phyloP scores from a whole-genome alignment of 208 protist genomes.

The Novymonas esmeraldas region DNA sequence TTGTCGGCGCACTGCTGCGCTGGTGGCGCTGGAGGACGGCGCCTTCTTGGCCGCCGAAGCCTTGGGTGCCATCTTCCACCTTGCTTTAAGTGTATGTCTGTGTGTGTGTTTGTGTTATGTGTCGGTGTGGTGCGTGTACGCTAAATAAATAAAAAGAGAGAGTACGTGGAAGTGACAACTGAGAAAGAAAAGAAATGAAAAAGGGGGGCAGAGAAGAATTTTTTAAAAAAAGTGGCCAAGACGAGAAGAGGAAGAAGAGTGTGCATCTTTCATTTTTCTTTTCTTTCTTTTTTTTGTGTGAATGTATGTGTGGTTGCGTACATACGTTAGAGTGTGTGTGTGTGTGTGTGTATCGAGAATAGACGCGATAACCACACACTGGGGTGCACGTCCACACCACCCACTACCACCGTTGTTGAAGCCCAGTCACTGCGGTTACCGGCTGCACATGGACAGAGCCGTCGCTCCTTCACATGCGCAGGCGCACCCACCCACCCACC shows the following conservation, averaged over 20 bases:
- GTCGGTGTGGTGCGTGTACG: too few species aligned
- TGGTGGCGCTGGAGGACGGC: background rate
- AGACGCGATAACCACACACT: too few species aligned
- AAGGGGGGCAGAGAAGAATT: background rate
- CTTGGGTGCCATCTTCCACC: slow-evolving; percentile 18
- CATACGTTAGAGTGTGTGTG: background rate
- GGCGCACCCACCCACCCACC: too few species aligned
- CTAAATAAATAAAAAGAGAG: background rate
- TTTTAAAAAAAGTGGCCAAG: background rate
- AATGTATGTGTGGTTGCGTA: background rate
- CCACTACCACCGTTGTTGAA: too few species aligned
- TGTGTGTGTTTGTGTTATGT: too few species aligned
- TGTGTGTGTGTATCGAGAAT: too few species aligned
- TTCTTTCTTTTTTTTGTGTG: background rate
- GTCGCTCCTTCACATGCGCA: too few species aligned
- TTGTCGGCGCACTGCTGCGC: slow-evolving; percentile 27
- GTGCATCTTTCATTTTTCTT: background rate
- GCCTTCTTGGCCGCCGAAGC: slow-evolving; percentile 32
- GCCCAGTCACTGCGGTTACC: too few species aligned
- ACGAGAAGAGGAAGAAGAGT: background rate
- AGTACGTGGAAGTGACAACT: background rate
- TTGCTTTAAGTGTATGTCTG: too few species aligned
- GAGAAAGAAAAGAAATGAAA: background rate
- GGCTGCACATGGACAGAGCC: too few species aligned
- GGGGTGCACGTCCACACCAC: too few species aligned